A percentile compares a stretch with the other conserved stretches of the same genome.
Evolutionary conservation across 2,329 filamentous ascomycete genomes (phyloP).

Genomic region (Lachnellula hyalina): DNA sequence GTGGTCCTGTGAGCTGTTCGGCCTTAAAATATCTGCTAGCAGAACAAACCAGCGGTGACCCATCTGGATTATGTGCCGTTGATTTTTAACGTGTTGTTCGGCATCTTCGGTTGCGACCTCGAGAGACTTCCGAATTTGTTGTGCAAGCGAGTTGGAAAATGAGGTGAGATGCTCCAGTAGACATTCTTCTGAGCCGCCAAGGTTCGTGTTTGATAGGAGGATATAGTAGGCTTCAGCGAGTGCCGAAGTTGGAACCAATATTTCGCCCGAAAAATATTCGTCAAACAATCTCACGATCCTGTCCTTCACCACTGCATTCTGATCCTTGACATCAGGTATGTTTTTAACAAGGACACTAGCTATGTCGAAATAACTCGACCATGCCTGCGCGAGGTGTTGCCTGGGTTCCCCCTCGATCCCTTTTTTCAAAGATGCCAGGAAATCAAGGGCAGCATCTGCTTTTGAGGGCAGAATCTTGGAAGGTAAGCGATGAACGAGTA

Average conservation of each 20-base stretch:
- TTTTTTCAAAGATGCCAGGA: conserved; percentile 62
- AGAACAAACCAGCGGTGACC: conserved; percentile 61
- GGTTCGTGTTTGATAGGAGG: conserved; percentile 37
- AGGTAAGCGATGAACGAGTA: conserved; percentile 55
- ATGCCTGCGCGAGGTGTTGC: conserved; percentile 62
- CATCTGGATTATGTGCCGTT: conserved; percentile 50
- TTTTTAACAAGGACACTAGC: conserved; percentile 47
- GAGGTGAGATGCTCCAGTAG: conserved; percentile 40
- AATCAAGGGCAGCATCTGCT: conserved; percentile 48
- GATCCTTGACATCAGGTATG: conserved; percentile 42
- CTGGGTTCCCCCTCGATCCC: conserved; percentile 70
- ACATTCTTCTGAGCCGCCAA: conserved; percentile 36
- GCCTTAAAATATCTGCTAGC: conserved; percentile 31
- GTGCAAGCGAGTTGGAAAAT: conserved; percentile 63
- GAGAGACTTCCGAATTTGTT: conserved; percentile 67
- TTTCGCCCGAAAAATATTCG: conserved; percentile 40
- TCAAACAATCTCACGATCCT: conserved; percentile 50
- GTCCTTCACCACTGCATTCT: conserved; percentile 41
- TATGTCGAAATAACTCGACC: conserved; percentile 68
- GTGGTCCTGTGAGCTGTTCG: conserved; percentile 18
- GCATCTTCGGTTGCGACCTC: conserved; percentile 66
- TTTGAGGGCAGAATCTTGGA: conserved; percentile 48
- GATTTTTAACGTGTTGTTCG: neutral
- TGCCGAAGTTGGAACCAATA: conserved; percentile 4
- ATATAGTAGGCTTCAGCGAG: conserved; percentile 42